phyloP scores from a whole-genome alignment of 768 basidiomycete genomes.

The Phlebiopsis flavidoalba region DNA sequence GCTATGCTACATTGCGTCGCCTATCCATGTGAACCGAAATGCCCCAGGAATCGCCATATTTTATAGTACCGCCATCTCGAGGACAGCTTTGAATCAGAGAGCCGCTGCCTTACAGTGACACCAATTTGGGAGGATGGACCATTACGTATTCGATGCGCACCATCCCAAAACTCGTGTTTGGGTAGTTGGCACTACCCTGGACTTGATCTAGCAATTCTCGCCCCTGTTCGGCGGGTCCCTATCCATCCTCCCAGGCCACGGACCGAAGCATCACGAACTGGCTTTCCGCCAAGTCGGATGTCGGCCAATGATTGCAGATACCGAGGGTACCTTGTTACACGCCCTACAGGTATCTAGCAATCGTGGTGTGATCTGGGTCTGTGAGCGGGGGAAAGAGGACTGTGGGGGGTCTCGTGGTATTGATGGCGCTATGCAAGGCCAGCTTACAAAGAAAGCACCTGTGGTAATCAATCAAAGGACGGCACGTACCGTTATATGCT shows the following conservation, averaged over 20 bases:
- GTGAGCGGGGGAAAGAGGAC: slow-evolving; percentile 70
- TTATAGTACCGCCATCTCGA: slow-evolving; percentile 55
- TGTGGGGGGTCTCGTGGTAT: slow-evolving; percentile 49
- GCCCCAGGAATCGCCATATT: slow-evolving; percentile 26
- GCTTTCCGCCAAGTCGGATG: slow-evolving; percentile 68
- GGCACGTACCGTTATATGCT: slow-evolving; percentile 63
- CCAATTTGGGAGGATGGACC: background rate
- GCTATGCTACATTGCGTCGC: slow-evolving; percentile 30
- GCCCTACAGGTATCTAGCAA: slow-evolving; percentile 60
- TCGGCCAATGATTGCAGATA: slow-evolving; percentile 66
- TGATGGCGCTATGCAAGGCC: slow-evolving; percentile 53
- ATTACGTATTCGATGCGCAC: slow-evolving; percentile 14
- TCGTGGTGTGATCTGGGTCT: slow-evolving; percentile 56
- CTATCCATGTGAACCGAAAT: slow-evolving; percentile 11
- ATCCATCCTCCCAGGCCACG: slow-evolving; percentile 74
- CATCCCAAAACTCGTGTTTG: slow-evolving; percentile 36
- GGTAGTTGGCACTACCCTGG: slow-evolving; percentile 50
- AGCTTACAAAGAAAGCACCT: too few species aligned
- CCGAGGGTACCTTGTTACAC: slow-evolving; percentile 67
- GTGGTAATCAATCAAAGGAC: background rate
- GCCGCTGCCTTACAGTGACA: background rate
- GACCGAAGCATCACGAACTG: slow-evolving; percentile 68
- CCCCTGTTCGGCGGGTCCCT: slow-evolving; percentile 51
- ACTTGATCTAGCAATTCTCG: slow-evolving; percentile 32
- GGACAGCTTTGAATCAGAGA: slow-evolving; percentile 10